These are phyloP conservation scores for Thalia dealbata DNA, from an alignment of 176 grass and related monocot genomes.

Conservation along the genomic window DNA sequence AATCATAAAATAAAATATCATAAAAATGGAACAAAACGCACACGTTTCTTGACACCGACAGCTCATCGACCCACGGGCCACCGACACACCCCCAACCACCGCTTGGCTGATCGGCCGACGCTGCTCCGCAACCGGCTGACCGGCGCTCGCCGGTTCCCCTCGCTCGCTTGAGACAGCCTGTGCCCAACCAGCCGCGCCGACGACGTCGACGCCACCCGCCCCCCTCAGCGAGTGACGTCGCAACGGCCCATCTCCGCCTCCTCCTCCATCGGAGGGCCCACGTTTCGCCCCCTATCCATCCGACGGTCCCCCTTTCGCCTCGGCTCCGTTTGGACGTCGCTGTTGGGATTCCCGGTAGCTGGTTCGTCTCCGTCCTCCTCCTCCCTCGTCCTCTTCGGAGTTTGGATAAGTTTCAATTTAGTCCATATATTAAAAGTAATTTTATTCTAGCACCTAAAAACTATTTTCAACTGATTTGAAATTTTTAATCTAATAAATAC, in stretches of 20 bases:
- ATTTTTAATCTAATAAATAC: no score
- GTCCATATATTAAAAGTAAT: neutral
- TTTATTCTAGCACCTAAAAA: neutral
- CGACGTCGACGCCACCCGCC: neutral
- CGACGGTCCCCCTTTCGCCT: neutral
- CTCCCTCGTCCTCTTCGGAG: neutral
- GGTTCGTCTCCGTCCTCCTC: neutral
- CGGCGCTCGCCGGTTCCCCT: neutral
- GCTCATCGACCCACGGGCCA: conserved; percentile 3
- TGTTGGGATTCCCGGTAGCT: neutral
- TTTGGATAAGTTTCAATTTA: neutral
- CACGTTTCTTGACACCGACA: neutral
- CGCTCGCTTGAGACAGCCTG: neutral
- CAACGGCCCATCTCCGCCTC: neutral
- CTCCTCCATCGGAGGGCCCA: neutral
- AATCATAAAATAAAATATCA: no score
- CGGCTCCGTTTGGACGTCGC: neutral
- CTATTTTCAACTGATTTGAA: no score
- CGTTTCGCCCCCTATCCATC: neutral
- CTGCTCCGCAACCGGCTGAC: neutral
- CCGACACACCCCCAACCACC: neutral
- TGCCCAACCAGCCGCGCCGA: neutral
- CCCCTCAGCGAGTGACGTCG: neutral
- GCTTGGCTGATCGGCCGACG: neutral
- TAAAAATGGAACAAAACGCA: neutral